Percentiles rank a stretch among this genome's conserved stretches.
phyloP scores from a whole-genome alignment of 2,329 filamentous ascomycete species.

The Rhynchosporium graminicola region DNA sequence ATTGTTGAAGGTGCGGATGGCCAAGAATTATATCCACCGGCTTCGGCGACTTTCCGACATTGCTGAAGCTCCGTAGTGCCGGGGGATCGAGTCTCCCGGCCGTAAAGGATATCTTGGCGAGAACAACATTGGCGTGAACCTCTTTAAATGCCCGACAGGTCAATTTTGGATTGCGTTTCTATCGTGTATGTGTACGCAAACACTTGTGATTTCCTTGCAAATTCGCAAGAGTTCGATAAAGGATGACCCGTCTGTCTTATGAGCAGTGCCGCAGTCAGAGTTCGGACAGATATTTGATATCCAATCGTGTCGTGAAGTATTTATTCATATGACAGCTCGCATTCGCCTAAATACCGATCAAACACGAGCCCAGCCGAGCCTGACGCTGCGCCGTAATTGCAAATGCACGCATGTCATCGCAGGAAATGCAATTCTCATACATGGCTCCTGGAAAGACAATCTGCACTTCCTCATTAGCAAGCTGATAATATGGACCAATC shows the following conservation, averaged over 20 bases:
- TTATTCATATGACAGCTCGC: not conserved
- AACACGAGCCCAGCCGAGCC: constrained; percentile 1
- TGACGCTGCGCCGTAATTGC: not conserved
- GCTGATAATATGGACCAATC: no score
- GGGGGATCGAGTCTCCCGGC: not conserved
- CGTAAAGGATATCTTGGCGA: constrained; percentile 9
- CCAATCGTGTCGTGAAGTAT: not conserved
- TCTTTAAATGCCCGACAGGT: not conserved
- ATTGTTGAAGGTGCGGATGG: not conserved
- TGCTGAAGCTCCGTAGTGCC: not conserved
- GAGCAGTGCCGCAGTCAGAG: not conserved
- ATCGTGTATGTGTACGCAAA: not conserved
- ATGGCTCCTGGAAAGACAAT: no score
- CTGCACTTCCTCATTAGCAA: no score
- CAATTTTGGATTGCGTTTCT: not conserved
- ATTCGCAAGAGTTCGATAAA: not conserved
- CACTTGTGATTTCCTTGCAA: not conserved
- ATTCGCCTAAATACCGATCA: not conserved
- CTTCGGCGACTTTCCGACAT: constrained; percentile 9
- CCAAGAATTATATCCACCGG: constrained; percentile 14
- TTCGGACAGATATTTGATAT: not conserved
- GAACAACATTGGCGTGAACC: not conserved
- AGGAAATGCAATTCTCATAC: no score
- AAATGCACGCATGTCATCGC: no score
- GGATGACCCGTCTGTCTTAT: constrained; percentile 8